Percentiles rank a stretch among this genome's conserved stretches.
Evolutionary conservation across 1,284 basidiomycete species (phyloP).

Genomic region (Trametes pubescens): DNA sequence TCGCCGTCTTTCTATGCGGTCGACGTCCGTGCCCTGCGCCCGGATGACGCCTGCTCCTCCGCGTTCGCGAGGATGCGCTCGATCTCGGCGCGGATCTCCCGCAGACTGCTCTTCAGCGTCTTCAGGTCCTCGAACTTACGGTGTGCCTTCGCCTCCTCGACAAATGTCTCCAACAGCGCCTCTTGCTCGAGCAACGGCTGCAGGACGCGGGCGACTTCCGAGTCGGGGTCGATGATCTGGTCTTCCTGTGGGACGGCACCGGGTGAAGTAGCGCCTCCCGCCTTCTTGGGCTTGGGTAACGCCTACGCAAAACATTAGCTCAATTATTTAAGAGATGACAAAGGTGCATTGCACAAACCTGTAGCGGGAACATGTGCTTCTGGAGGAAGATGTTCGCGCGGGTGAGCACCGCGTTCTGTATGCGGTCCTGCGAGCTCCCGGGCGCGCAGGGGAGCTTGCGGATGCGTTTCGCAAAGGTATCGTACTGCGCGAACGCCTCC

Average conservation of each 20-base stretch:
- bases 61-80: conserved; percentile 64
- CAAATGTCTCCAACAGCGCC: conserved; percentile 82
- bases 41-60: conserved; percentile 36
- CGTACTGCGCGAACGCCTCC: conserved; percentile 88
- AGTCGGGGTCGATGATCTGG: conserved; percentile 65
- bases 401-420: conserved; percentile 84
- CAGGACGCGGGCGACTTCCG: conserved; percentile 72
- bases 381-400: conserved; percentile 86
- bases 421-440: conserved; percentile 81
- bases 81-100: conserved; percentile 85
- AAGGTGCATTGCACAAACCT: conserved; percentile 51
- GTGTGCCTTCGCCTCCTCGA: conserved; percentile 83
- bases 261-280: conserved; percentile 32
- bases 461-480: conserved; percentile 88
- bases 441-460: conserved; percentile 66
- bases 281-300: conserved; percentile 62
- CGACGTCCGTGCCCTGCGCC: conserved; percentile 9
- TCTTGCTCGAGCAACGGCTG: conserved; percentile 93
- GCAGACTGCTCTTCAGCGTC: conserved; percentile 76
- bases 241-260: conserved; percentile 36
- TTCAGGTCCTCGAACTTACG: conserved; percentile 92
- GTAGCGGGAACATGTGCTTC: conserved; percentile 87
- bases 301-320: conserved; percentile 50
- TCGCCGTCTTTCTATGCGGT: conserved; percentile 10
- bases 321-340: too few relatives aligned